Evolutionary conservation across 23 red algal genomes (phyloP).

Genomic region (Gracilariopsis chorda): DNA sequence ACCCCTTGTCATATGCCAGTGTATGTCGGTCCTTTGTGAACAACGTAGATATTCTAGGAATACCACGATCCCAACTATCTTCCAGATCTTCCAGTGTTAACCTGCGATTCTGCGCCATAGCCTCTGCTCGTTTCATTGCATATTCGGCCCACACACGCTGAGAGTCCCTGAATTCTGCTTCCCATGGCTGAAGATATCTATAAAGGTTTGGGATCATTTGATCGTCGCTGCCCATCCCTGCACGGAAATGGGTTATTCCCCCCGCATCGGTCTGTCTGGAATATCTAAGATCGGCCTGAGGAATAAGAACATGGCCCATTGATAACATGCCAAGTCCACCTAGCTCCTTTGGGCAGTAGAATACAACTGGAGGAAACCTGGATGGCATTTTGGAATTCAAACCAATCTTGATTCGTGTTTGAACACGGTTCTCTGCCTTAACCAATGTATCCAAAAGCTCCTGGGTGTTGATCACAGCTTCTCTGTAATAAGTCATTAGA

Average conservation of each 20-base stretch:
- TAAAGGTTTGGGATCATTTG: conserved; percentile 91
- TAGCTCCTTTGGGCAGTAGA: conserved; percentile 91
- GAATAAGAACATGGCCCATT: conserved; percentile 97
- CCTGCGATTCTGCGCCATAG: conserved; percentile 69
- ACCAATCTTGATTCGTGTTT: conserved; percentile 98
- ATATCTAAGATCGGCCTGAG: conserved; percentile 75
- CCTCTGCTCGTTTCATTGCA: conserved; percentile 80
- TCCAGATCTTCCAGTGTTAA: conserved; percentile 95
- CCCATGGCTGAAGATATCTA: conserved; percentile 93
- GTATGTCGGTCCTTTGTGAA: conserved; percentile 94
- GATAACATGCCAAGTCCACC: conserved; percentile 97
- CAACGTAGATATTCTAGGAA: conserved; percentile 89
- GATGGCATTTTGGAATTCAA: conserved; percentile 99
- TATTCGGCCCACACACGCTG: conserved; percentile 96
- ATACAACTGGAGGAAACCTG: conserved; percentile 91
- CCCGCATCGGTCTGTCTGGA: conserved; percentile 94
- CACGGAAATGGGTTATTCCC: conserved; percentile 86
- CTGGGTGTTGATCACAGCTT: conserved; percentile 84
- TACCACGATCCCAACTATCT: conserved; percentile 91
- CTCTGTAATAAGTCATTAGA: conserved; percentile 88
- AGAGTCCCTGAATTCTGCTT: conserved; percentile 88
- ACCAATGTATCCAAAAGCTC: conserved; percentile 81
- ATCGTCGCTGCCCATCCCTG: conserved; percentile 75
- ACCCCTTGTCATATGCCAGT: conserved; percentile 94
- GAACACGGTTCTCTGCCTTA: conserved; percentile 86